These are phyloP conservation scores for Aspergillus candidus DNA, from an alignment of 2,329 filamentous ascomycete species.

Conservation along the genomic window DNA sequence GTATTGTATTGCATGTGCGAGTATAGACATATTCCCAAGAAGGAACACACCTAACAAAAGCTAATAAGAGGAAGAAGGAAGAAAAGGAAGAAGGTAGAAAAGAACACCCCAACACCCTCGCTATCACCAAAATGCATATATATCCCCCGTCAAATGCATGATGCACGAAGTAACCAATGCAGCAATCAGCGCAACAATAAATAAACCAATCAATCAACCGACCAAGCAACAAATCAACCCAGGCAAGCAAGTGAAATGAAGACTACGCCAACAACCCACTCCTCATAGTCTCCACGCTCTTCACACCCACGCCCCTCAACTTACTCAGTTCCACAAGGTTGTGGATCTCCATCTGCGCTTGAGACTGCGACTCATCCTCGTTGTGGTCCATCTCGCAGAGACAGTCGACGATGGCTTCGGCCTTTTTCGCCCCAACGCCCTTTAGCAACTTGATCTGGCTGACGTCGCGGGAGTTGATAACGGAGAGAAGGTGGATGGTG, in stretches of 20 bases:
- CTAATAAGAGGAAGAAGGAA: too few relatives aligned
- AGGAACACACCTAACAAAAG: too few relatives aligned
- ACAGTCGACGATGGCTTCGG: slow-evolving; percentile 44
- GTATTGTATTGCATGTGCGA: background rate
- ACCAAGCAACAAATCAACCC: too few relatives aligned
- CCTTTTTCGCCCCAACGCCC: slow-evolving; percentile 44
- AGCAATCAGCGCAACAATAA: slow-evolving; percentile 5
- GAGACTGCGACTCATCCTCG: slow-evolving; percentile 12
- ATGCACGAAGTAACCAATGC: slow-evolving; percentile 3
- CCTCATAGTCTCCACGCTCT: slow-evolving; percentile 44
- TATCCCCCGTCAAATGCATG: background rate
- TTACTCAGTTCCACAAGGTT: slow-evolving; percentile 38
- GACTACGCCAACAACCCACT: slow-evolving; percentile 35
- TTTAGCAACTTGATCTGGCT: slow-evolving; percentile 42
- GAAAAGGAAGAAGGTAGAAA: too few relatives aligned
- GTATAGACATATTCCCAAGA: too few relatives aligned
- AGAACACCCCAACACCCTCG: too few relatives aligned
- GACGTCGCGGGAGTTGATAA: slow-evolving; percentile 43
- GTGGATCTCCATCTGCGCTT: slow-evolving; percentile 27
- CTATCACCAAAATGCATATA: too few relatives aligned
- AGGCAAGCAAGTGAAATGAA: too few relatives aligned
- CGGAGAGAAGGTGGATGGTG: slow-evolving; percentile 38
- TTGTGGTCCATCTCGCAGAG: slow-evolving; percentile 39
- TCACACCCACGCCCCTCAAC: slow-evolving; percentile 41
- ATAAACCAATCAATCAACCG: slow-evolving; percentile 4